Conservation (phyloP, 75 land plant genomes). For the Pinus tabuliformis region DNA sequence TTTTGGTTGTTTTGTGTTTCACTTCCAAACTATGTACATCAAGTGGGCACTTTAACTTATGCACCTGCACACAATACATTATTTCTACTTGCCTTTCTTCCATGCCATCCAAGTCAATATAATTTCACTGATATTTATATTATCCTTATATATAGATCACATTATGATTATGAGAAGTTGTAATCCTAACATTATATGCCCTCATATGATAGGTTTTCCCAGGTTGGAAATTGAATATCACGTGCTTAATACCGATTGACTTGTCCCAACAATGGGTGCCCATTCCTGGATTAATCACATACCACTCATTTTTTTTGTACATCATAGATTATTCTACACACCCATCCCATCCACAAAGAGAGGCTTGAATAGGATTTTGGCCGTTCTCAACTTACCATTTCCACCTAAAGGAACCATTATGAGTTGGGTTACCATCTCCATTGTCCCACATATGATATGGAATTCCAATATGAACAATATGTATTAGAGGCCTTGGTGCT, state of each 20-base stretch:
- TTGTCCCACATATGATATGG: constrained; percentile 6
- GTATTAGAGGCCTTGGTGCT: neutral
- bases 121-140: no score
- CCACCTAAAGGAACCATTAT: constrained; percentile 10
- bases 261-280: constrained; percentile 3
- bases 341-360: constrained; percentile 4
- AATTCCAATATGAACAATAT: neutral
- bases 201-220: no score
- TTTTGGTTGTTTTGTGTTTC: no score
- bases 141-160: no score
- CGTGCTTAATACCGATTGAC: neutral
- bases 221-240: no score
- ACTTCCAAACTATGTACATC: no score
- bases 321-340: neutral
- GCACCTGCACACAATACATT: no score
- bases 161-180: no score
- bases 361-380: neutral
- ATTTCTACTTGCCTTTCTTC: no score
- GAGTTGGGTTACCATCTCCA: constrained; percentile 5
- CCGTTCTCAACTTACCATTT: neutral
- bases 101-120: no score
- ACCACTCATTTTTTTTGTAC: neutral
- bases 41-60: no score
- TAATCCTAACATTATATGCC: no score
- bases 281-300: neutral